Conservation (phyloP, 257 asterid species). For the Fraxinus americana region DNA sequence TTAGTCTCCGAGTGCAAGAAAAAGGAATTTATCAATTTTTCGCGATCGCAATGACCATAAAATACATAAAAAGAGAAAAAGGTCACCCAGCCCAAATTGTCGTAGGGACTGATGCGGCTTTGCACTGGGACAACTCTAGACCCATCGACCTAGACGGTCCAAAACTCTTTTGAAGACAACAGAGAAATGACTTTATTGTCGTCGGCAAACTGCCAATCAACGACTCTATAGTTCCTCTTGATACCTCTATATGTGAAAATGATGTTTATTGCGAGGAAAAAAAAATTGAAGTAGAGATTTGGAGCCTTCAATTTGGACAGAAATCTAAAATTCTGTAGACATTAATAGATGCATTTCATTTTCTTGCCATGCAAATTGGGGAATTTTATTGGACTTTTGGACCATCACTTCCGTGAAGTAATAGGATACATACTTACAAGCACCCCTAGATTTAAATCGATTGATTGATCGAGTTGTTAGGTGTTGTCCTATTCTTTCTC, state of each 20-base stretch:
- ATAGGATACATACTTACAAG: neutral
- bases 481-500: too few relatives aligned
- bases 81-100: neutral
- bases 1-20: neutral
- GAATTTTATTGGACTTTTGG: neutral
- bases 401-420: neutral
- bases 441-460: neutral
- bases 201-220: too few relatives aligned
- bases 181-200: too few relatives aligned
- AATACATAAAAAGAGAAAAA: too few relatives aligned
- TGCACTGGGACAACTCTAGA: neutral
- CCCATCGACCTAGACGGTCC: too few relatives aligned
- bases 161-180: too few relatives aligned
- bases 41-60: neutral
- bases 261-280: neutral
- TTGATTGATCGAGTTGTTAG: too few relatives aligned
- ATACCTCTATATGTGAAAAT: neutral
- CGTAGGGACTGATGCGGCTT: too few relatives aligned
- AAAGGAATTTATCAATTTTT: neutral
- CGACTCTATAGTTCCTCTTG: too few relatives aligned
- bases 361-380: neutral
- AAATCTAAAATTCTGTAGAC: neutral
- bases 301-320: neutral
- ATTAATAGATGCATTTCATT: neutral
- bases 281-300: neutral